Evolutionary conservation across 148 eudicot species (phyloP).

Genomic region (Chenopodium berlandieri): DNA sequence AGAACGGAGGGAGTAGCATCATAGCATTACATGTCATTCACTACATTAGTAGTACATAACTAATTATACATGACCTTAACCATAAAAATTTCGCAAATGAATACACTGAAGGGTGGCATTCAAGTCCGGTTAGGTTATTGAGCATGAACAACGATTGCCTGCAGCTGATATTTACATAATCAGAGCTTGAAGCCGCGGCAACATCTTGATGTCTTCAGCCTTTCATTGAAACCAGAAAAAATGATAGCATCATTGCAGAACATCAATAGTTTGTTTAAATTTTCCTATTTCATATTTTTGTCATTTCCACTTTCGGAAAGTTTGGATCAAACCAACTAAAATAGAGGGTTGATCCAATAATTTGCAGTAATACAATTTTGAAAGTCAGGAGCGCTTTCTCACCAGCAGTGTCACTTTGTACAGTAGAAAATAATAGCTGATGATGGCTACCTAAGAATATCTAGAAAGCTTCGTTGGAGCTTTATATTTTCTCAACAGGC

Average conservation of each 20-base stretch:
- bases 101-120: not conserved
- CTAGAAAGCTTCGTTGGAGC: constrained; percentile 20
- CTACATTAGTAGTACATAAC: no score
- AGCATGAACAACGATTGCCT: not conserved
- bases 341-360: constrained; percentile 32
- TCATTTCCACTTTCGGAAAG: not conserved
- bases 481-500: constrained; percentile 7
- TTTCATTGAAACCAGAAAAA: constrained; percentile 19
- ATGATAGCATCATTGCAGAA: not conserved
- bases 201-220: constrained; percentile 6
- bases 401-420: constrained; percentile 34
- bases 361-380: constrained; percentile 27
- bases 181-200: constrained; percentile 8
- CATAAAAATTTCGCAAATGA: not conserved
- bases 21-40: no score
- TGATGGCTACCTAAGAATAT: constrained; percentile 18
- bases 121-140: not conserved
- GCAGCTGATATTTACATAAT: constrained; percentile 20
- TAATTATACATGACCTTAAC: no score
- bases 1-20: no score
- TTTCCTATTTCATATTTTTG: not conserved
- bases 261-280: not conserved
- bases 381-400: constrained; percentile 25
- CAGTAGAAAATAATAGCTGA: constrained; percentile 29
- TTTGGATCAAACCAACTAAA: constrained; percentile 33